These are phyloP conservation scores for Volvox africanus DNA, from an alignment of 139 green algal genomes.

Conservation along the genomic window DNA sequence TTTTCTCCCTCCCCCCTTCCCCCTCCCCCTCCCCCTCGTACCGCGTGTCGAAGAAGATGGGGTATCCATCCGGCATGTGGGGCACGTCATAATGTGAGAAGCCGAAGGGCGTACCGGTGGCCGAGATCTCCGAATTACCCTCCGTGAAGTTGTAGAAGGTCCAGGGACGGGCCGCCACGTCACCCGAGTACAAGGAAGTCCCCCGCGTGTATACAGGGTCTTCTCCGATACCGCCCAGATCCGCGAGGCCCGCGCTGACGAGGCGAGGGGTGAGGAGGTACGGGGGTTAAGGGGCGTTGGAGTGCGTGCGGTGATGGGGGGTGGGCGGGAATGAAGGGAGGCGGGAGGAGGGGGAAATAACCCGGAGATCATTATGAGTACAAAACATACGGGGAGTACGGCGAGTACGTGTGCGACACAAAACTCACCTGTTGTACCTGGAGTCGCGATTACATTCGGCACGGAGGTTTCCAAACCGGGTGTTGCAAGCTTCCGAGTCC, in stretches of 20 bases:
- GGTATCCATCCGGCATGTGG: conserved; percentile 60
- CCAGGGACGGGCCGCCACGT: conserved; percentile 42
- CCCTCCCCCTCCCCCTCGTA: background rate
- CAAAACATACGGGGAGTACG: too few relatives aligned
- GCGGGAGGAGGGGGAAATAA: background rate
- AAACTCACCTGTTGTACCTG: conserved; percentile 17
- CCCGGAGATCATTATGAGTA: too few relatives aligned
- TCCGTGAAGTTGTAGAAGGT: conserved; percentile 47
- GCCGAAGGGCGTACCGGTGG: conserved; percentile 23
- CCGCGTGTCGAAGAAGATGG: conserved; percentile 50
- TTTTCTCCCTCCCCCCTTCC: background rate
- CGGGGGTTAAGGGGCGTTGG: background rate
- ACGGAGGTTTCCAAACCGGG: background rate
- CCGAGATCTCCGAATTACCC: conserved; percentile 41
- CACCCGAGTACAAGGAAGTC: conserved; percentile 28
- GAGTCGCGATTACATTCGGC: background rate
- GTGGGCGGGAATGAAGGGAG: background rate
- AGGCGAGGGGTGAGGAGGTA: background rate
- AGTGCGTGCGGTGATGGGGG: background rate
- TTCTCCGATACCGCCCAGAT: conserved; percentile 42
- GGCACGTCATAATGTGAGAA: conserved; percentile 56
- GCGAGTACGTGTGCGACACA: too few relatives aligned
- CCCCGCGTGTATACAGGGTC: conserved; percentile 47
- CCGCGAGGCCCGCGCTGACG: background rate
- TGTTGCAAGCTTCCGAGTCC: background rate